Evolutionary conservation across 2,329 filamentous ascomycete genomes (phyloP), one percentile per base, ranked within the genome.

Genomic region (Talaromyces sp.): DNA sequence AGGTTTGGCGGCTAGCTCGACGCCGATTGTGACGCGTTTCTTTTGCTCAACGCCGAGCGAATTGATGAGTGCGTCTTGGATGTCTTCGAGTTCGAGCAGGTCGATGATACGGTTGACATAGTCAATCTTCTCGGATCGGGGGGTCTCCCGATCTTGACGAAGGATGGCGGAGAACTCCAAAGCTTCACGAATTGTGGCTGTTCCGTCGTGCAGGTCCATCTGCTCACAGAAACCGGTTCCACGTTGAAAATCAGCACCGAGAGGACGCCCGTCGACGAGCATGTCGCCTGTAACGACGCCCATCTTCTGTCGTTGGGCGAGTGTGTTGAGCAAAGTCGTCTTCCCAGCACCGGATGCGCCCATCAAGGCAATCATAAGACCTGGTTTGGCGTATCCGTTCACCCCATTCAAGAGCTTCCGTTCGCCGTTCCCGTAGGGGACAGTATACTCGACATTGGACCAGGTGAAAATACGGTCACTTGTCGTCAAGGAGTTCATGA

Each of bases 261-360:
- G 80, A 1, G 81, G 75, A 48, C 82, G 82, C 1, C 88, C 88
- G 68, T 91, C 88, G 8, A 91, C 86, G n/a, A 89, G 80, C 82
- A 91, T 88, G 55, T 88, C 83, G 12, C 89, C 89, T n/a, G 77
- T 76, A 2, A 89, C 81, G 11, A 88, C 81, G 62, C 88, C 87
- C 61, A 80, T 82, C 16, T 80, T 86, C 72, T 92, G 88, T 2
- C 91, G 84, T 70, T 93, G 89, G 0, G 90, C 87, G 1, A 90
- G 76, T 0, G 89, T 91, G 73, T 95, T 92, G 18, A 96, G 81
- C 0, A 96, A 79, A 0, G 91, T 95, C 0, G 90, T 93, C 77
- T 96, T 96, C 12, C 91, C 92, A 8, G 92, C 91, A 48, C 90
- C 90, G 3, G 86, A 91, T 1, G 89, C 89, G 60, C 92, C 92